phyloP scores from a whole-genome alignment of 78 protist genomes.

The Protostelium mycophagum region DNA sequence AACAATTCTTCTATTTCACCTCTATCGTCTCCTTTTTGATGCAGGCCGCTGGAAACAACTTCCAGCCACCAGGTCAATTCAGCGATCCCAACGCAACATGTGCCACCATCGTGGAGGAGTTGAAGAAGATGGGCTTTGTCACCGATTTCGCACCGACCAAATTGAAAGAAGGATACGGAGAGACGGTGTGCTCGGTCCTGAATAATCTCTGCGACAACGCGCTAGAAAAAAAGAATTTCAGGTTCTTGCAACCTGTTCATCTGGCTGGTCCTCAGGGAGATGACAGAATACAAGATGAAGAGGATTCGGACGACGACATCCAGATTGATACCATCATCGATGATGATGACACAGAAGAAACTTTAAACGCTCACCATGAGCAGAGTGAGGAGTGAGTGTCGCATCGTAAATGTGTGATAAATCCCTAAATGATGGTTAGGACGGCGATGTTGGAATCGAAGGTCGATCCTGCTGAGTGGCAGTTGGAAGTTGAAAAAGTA shows the following conservation, averaged over 20 bases:
- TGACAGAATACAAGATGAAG: not conserved
- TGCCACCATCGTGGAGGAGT: slow-evolving; percentile 1
- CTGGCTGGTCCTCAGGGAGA: not conserved
- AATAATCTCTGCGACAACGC: not conserved
- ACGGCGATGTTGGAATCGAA: not conserved
- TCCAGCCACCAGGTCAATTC: not conserved
- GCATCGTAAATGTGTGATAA: not conserved
- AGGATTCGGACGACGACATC: not conserved
- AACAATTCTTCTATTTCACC: not conserved
- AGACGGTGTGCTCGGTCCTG: not conserved
- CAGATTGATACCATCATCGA: not conserved
- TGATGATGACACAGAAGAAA: not conserved
- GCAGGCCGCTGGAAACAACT: not conserved
- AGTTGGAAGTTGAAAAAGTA: not conserved
- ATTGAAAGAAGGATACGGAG: not conserved
- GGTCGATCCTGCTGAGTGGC: not conserved
- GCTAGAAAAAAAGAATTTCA: not conserved
- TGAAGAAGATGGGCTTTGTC: not conserved
- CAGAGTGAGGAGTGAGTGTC: not conserved
- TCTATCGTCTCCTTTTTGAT: not conserved
- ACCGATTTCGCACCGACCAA: not conserved
- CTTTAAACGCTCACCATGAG: no score
- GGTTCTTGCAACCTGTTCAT: not conserved
- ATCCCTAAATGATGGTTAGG: no score
- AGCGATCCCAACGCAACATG: not conserved